These are phyloP conservation scores for Cercospora sesami DNA, from an alignment of 2,329 filamentous ascomycete genomes.

Conservation along the genomic window DNA sequence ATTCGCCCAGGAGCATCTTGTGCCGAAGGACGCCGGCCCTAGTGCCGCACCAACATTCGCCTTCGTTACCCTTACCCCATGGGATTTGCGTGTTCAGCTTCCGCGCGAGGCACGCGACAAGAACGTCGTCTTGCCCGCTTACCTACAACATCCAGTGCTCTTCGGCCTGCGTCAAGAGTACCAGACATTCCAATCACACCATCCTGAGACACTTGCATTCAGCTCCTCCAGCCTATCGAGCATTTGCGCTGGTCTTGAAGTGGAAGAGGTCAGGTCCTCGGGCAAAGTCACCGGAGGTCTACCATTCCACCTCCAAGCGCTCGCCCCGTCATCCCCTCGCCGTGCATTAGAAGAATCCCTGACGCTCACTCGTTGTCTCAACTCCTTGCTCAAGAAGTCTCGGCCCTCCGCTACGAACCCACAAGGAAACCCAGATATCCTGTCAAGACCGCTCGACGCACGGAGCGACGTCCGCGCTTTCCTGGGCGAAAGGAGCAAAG, in stretches of 20 bases:
- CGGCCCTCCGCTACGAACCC: conserved; percentile 64
- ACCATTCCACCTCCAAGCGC: conserved; percentile 93
- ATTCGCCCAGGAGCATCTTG: conserved; percentile 88
- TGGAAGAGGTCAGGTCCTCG: conserved; percentile 95
- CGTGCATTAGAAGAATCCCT: conserved; percentile 97
- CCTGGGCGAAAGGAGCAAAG: conserved; percentile 93
- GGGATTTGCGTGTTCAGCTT: conserved; percentile 96
- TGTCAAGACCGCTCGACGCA: conserved; percentile 94
- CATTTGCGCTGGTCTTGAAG: conserved; percentile 96
- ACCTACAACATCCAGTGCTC: conserved; percentile 94
- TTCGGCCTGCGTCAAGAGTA: conserved; percentile 98
- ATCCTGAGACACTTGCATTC: conserved; percentile 95
- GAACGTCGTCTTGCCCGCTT: conserved; percentile 91
- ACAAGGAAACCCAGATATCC: conserved; percentile 92
- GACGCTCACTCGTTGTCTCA: conserved; percentile 86
- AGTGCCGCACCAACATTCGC: conserved; percentile 68
- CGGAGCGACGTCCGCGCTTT: conserved; percentile 95
- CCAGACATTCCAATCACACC: conserved; percentile 96
- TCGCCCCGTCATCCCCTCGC: conserved; percentile 91
- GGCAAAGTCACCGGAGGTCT: conserved; percentile 98
- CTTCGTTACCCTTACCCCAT: conserved; percentile 96
- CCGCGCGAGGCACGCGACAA: conserved; percentile 97
- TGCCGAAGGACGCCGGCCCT: conserved; percentile 71
- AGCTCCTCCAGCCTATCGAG: conserved; percentile 93
- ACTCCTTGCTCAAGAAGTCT: conserved; percentile 91